Evolutionary conservation across 1,284 basidiomycete species (phyloP).

Genomic region (Heterobasidion annosum): DNA sequence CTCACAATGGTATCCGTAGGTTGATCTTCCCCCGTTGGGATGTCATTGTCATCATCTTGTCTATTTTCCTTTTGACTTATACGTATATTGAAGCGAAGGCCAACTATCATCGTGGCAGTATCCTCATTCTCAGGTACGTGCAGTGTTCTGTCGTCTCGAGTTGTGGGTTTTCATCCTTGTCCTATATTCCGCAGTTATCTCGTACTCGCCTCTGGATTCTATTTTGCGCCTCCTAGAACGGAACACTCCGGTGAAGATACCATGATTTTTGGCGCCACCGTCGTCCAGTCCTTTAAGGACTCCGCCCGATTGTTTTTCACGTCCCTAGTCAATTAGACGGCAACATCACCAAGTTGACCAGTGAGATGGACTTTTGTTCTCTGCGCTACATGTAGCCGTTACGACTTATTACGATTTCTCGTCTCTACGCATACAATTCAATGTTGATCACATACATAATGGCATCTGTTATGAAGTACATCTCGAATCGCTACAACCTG

Average conservation of each 20-base stretch:
- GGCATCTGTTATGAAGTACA: neutral
- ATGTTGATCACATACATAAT: neutral
- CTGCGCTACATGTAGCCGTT: neutral
- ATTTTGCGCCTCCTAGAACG: conserved; percentile 51
- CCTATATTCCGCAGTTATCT: conserved; percentile 48
- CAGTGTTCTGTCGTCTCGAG: neutral
- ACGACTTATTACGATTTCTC: neutral
- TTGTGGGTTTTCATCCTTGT: neutral
- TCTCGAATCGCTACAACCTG: neutral
- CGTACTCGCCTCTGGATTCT: conserved; percentile 74
- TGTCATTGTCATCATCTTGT: conserved; percentile 88
- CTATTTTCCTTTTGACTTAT: conserved; percentile 96
- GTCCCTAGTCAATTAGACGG: neutral
- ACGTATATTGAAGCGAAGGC: conserved; percentile 98
- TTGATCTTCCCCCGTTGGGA: conserved; percentile 99
- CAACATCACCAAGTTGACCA: neutral
- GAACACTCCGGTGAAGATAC: neutral
- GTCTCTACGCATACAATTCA: neutral
- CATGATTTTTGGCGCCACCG: neutral
- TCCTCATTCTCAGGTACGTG: conserved; percentile 78
- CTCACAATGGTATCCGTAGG: conserved; percentile 29
- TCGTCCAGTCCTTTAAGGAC: neutral
- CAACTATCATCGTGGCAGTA: conserved; percentile 94
- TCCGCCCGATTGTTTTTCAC: neutral
- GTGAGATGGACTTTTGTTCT: neutral